Percentiles rank a stretch among this genome's conserved stretches.
Conservation (phyloP, 352 stramenopile genomes). For the Pythium insidiosum region DNA sequence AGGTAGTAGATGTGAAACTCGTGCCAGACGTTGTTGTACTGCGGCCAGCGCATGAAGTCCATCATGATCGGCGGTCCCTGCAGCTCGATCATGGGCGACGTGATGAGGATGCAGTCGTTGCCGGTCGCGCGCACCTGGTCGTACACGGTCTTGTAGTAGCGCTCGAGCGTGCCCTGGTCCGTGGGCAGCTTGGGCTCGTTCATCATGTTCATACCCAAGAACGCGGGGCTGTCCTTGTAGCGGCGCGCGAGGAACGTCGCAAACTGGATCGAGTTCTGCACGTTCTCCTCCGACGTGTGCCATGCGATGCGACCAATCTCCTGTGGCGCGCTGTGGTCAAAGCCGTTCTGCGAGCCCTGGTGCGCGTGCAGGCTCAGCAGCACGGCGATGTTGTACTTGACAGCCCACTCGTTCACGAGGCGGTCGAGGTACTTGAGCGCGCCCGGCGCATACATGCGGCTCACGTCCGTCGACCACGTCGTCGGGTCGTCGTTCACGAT, state of each 20-base stretch:
- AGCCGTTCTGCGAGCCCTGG: slow-evolving; percentile 16
- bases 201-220: slow-evolving; percentile 13
- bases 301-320: not conserved
- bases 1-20: slow-evolving; percentile 7
- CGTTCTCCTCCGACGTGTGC: slow-evolving; percentile 4
- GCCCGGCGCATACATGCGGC: slow-evolving; percentile 1
- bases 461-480: not conserved
- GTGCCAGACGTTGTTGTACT: slow-evolving; percentile 10
- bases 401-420: slow-evolving; percentile 9
- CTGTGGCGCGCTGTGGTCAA: slow-evolving; percentile 27
- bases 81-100: slow-evolving; percentile 1
- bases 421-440: slow-evolving; percentile 4
- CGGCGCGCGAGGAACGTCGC: slow-evolving; percentile 10
- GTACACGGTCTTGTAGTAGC: slow-evolving; percentile 12
- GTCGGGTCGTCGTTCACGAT: slow-evolving; percentile 30
- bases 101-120: slow-evolving; percentile 10
- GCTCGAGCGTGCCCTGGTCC: not conserved
- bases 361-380: slow-evolving; percentile 7
- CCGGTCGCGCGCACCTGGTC: slow-evolving; percentile 2
- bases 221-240: slow-evolving; percentile 10
- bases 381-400: slow-evolving; percentile 12
- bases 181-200: slow-evolving; percentile 9
- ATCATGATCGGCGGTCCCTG: slow-evolving; percentile 4
- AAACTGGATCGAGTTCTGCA: slow-evolving; percentile 8
- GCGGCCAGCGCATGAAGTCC: slow-evolving; percentile 3